phyloP scores from a whole-genome alignment of 179 eudicot species.

The Patellifolia procumbens region DNA sequence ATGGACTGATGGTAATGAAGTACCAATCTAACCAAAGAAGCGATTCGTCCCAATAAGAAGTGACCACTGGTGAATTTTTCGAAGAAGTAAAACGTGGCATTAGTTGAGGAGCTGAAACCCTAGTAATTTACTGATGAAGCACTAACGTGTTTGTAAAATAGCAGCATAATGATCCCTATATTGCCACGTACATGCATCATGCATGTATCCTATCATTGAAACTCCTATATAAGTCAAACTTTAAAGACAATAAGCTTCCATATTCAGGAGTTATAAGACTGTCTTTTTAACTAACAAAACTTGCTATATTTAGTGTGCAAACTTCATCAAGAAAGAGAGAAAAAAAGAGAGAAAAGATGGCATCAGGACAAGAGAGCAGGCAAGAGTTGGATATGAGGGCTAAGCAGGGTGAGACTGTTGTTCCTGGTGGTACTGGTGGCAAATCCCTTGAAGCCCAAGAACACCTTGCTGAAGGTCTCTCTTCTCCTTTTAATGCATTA shows the following conservation, averaged over 20 bases:
- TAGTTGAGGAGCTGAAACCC: slow-evolving; percentile 1
- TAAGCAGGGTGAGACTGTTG: slow-evolving; percentile 43
- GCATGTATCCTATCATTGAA: neutral
- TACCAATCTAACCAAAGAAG: slow-evolving; percentile 9
- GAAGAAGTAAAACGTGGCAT: slow-evolving; percentile 22
- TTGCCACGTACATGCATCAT: slow-evolving; percentile 25
- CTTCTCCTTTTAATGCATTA: neutral
- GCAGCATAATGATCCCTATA: neutral
- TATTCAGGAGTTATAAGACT: neutral
- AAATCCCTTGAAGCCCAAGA: slow-evolving; percentile 42
- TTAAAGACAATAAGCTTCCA: neutral
- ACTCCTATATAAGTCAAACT: neutral
- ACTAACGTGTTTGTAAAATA: slow-evolving; percentile 18
- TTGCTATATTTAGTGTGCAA: neutral
- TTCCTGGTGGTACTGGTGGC: slow-evolving; percentile 47
- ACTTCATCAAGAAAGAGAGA: neutral
- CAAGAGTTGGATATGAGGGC: slow-evolving; percentile 35
- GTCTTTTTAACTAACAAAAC: neutral
- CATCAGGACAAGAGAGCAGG: slow-evolving; percentile 35
- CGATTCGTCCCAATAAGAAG: slow-evolving; percentile 24
- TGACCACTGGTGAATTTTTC: slow-evolving; percentile 18
- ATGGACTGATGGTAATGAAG: neutral
- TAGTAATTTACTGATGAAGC: slow-evolving; percentile 8
- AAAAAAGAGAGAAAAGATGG: slow-evolving; percentile 15
- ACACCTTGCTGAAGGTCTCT: slow-evolving; percentile 42